Percentiles rank a stretch among this genome's conserved stretches.
These are phyloP conservation scores for Capsicum chinense DNA, from an alignment of 257 asterid species.

Conservation along the genomic window DNA sequence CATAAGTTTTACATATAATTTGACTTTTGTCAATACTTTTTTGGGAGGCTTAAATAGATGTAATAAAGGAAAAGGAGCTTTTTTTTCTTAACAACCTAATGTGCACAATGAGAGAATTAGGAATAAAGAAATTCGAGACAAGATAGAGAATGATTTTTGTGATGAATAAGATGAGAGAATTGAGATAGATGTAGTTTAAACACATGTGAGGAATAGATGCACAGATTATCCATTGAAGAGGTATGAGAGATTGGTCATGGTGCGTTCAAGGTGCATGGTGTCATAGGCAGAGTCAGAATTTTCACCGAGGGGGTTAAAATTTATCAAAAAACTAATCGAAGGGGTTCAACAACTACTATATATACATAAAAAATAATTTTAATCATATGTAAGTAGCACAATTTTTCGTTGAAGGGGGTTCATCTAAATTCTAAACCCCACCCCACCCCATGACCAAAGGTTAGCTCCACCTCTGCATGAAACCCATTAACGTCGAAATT, in stretches of 20 bases:
- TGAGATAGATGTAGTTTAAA: fast-evolving
- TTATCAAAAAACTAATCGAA: too few relatives aligned
- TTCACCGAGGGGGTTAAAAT: too few relatives aligned
- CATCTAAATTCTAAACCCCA: too few relatives aligned
- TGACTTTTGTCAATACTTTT: background rate
- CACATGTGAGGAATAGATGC: background rate
- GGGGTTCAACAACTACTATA: too few relatives aligned
- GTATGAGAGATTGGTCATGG: background rate
- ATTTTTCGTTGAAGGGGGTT: too few relatives aligned
- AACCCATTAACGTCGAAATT: background rate
- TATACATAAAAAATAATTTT: too few relatives aligned
- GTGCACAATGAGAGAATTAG: background rate
- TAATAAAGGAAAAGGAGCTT: background rate
- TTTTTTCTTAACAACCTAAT: background rate
- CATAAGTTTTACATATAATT: background rate
- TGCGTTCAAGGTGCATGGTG: background rate
- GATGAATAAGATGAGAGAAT: background rate
- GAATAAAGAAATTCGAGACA: background rate
- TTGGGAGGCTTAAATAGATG: background rate
- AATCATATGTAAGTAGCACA: too few relatives aligned
- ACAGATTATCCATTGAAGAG: background rate
- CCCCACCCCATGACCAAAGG: too few relatives aligned
- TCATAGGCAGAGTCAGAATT: too few relatives aligned
- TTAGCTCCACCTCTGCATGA: too few relatives aligned
- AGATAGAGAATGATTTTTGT: background rate